A percentile compares a stretch with the other conserved stretches of the same genome.
Evolutionary conservation across 345 rosid genomes (phyloP).

Genomic region (Stellera chamaejasme): DNA sequence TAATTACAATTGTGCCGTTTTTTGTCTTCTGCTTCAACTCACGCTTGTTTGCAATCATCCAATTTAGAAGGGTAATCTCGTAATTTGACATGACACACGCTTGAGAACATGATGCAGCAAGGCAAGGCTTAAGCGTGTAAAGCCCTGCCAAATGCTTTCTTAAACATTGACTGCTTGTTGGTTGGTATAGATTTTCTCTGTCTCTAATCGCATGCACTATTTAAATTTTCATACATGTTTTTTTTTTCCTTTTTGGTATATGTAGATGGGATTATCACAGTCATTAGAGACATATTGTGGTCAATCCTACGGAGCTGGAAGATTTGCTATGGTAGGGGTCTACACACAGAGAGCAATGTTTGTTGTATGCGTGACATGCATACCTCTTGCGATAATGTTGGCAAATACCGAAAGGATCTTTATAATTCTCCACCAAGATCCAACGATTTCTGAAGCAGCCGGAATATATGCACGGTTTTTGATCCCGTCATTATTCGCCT

Average conservation of each 20-base stretch:
- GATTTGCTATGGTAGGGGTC: conserved; percentile 15
- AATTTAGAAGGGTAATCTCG: no score
- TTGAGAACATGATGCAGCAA: no score
- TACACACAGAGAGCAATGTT: conserved; percentile 18
- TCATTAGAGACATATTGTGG: conserved; percentile 33
- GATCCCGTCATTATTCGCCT: conserved; percentile 38
- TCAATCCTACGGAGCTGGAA: conserved; percentile 26
- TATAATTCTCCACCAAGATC: conserved; percentile 8
- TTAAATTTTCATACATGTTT: background rate
- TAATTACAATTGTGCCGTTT: no score
- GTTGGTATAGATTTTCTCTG: no score
- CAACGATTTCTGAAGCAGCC: conserved; percentile 29
- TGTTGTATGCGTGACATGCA: conserved; percentile 6
- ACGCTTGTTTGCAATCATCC: no score
- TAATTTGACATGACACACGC: no score
- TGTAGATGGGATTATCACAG: conserved; percentile 16
- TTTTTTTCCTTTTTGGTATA: no score
- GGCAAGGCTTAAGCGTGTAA: no score
- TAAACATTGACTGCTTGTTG: no score
- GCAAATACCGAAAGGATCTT: conserved; percentile 5
- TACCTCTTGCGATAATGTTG: conserved; percentile 17
- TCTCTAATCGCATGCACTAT: no score
- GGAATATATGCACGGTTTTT: conserved; percentile 35
- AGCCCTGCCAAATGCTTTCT: no score
- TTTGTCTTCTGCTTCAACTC: no score